Conservation (phyloP, 257 asterid genomes). For the Scutellaria galericulata region DNA sequence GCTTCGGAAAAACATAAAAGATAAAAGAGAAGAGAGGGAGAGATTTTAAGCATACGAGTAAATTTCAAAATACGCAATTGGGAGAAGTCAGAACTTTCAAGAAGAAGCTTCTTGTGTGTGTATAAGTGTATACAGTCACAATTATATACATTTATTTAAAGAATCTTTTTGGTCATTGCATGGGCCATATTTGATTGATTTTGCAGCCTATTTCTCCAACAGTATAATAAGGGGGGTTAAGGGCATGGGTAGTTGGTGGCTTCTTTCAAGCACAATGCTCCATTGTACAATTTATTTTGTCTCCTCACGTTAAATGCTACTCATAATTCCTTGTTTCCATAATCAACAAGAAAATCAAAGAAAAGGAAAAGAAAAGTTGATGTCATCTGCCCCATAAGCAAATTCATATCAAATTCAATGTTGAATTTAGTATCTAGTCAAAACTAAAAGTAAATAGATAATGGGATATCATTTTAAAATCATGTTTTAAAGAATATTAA, state of each 20-base stretch:
- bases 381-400: too few species aligned
- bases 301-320: slow-evolving; percentile 35
- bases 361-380: neutral
- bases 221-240: slow-evolving; percentile 36
- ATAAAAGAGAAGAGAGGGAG: too few species aligned
- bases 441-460: too few species aligned
- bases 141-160: neutral
- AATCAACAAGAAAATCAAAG: neutral
- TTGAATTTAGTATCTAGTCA: too few species aligned
- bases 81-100: slow-evolving; percentile 23
- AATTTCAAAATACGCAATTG: neutral
- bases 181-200: slow-evolving; percentile 34
- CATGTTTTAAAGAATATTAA: too few species aligned
- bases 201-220: slow-evolving; percentile 40
- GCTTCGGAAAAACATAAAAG: too few species aligned
- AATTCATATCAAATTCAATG: too few species aligned
- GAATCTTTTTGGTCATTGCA: slow-evolving; percentile 4
- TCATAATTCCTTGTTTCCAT: slow-evolving; percentile 32
- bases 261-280: slow-evolving; percentile 33
- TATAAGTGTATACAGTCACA: neutral
- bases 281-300: slow-evolving; percentile 32
- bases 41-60: neutral
- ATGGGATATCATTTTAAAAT: too few species aligned
- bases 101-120: slow-evolving; percentile 28
- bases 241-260: slow-evolving; percentile 34